Base-by-base conservation (phyloP, 192 early-diverging fungal genomes). In the Coemansia sp. region DNA sequence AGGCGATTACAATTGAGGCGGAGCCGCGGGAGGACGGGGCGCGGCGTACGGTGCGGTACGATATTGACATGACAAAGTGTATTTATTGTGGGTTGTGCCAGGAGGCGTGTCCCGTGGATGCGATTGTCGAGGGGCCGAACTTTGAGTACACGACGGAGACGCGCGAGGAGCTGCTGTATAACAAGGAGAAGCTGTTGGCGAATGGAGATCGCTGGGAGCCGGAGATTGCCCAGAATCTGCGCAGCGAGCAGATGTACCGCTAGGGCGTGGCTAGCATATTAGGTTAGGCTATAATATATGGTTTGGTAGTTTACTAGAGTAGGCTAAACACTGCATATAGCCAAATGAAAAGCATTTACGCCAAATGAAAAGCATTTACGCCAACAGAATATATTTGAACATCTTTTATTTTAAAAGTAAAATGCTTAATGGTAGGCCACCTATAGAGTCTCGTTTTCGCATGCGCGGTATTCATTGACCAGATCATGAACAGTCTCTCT, bases 181-280 rank as follows among this genome's bases (percentile, higher is more conserved):
- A 98, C 86, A 98, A 98, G 87, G 92, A 94, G 65, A 96, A 96
- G 85, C 83, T 98, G 9, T 79, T 98, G 62, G 88, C 92, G 29
- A 98, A 98, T 70, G 96, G 96, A 67, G 96, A 98, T 79, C 95
- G 94, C 84, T 98, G 96, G 94, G 96, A 98, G 81, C 88, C 92
- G 29, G 89, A 92, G 62, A 86, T 93, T 83, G 89, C 92, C n/a
- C 84, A 87, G 74, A 90, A 93, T 83, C 59, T 86, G 45, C 69
- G 82, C 69, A 75, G 79, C 29, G 87, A 89, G 60, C 79, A 86
- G 58, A 76, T 83, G 61, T 89, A 89, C 73, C 86, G 87, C 38
- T 89, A 80, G 43, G 43, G 32, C 32, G 5, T 29, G 6, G 0
- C 8, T 0, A 7, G 32, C 8, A 7, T 6, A 29, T 29, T 29